phyloP scores from a whole-genome alignment of 1,139 yeast species.

The Hyphopichia burtonii region DNA sequence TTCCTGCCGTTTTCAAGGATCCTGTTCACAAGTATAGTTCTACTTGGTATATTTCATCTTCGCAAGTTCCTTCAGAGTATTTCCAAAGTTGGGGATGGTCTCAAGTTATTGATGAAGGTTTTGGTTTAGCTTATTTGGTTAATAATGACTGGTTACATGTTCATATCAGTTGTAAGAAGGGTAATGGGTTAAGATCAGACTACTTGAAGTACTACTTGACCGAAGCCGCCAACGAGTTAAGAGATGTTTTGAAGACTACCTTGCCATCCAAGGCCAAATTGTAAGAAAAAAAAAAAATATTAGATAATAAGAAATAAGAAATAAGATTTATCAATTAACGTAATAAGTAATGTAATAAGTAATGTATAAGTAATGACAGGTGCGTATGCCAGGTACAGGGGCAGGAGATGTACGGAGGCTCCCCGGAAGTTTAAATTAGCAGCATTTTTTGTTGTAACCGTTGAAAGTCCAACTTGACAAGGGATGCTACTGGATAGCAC shows the following conservation, averaged over 20 bases:
- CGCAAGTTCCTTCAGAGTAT: slow-evolving; percentile 85
- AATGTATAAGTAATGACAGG: too few relatives aligned
- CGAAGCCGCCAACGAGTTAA: slow-evolving; percentile 81
- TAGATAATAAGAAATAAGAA: too few relatives aligned
- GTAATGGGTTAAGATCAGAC: slow-evolving; percentile 64
- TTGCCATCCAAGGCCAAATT: slow-evolving; percentile 42
- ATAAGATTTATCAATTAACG: too few relatives aligned
- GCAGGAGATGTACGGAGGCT: too few relatives aligned
- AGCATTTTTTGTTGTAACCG: too few relatives aligned
- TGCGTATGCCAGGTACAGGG: too few relatives aligned
- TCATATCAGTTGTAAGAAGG: slow-evolving; percentile 78
- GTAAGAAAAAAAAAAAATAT: slow-evolving; percentile 1
- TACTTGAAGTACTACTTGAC: slow-evolving; percentile 69
- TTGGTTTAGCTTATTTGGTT: slow-evolving; percentile 92
- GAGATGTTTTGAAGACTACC: slow-evolving; percentile 51
- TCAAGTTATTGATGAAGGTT: slow-evolving; percentile 91
- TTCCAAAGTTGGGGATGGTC: slow-evolving; percentile 97
- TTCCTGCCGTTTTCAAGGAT: slow-evolving; percentile 75
- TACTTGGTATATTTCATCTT: slow-evolving; percentile 85
- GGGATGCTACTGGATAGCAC: too few relatives aligned
- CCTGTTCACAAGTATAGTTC: slow-evolving; percentile 73
- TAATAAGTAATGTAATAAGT: too few relatives aligned
- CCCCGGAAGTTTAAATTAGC: too few relatives aligned
- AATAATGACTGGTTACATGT: slow-evolving; percentile 84
- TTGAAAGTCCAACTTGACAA: too few relatives aligned